These are phyloP conservation scores for Nicotiana knightiana DNA, from an alignment of 257 asterid genomes.

Conservation along the genomic window DNA sequence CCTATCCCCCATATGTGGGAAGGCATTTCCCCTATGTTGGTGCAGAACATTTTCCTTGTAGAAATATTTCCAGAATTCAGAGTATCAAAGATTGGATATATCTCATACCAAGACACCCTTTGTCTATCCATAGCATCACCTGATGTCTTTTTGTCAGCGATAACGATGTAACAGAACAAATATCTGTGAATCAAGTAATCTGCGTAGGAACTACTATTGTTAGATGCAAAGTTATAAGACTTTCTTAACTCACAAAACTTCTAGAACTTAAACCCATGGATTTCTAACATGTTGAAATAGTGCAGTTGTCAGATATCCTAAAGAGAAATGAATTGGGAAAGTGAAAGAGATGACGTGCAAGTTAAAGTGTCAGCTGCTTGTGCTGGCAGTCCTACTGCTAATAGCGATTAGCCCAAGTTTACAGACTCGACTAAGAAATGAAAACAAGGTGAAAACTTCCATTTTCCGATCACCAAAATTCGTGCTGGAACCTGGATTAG, in stretches of 20 bases:
- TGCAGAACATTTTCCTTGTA: neutral
- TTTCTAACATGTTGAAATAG: neutral
- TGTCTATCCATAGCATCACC: neutral
- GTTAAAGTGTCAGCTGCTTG: conserved; percentile 15
- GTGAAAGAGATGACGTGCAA: conserved; percentile 19
- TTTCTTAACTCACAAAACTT: neutral
- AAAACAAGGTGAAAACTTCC: conserved; percentile 36
- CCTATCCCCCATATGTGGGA: too few relatives aligned
- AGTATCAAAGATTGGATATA: neutral
- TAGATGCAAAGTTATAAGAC: neutral
- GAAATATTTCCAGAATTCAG: neutral
- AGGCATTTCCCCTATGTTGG: neutral
- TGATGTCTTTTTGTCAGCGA: neutral
- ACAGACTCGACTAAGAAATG: conserved; percentile 17
- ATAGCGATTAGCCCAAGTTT: conserved; percentile 11
- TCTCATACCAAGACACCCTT: neutral
- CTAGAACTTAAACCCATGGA: neutral
- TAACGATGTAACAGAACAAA: neutral
- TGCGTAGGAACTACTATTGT: neutral
- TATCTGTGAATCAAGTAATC: neutral
- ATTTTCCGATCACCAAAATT: conserved; percentile 55
- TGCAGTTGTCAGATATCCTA: neutral
- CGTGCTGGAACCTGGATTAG: conserved; percentile 57
- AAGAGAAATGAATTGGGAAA: neutral
- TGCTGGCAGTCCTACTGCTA: conserved; percentile 23